Percentiles rank a stretch among this genome's conserved stretches.
These are phyloP conservation scores for Penicillium turbatum DNA, from an alignment of 495 filamentous ascomycete species.

Conservation along the genomic window DNA sequence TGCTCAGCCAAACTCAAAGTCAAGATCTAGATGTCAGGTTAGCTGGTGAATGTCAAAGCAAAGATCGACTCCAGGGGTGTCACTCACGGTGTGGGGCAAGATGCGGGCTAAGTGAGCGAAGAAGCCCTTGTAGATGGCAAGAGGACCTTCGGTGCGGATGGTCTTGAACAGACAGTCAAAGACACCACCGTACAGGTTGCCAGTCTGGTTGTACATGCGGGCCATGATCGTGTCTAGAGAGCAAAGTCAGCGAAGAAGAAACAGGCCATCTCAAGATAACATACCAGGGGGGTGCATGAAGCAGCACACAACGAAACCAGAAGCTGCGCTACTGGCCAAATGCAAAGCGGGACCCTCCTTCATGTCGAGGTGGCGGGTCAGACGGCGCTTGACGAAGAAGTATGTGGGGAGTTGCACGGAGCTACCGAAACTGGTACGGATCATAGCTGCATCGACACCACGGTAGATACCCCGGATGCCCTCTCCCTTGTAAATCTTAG, in stretches of 20 bases:
- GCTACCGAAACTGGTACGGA: conserved; percentile 91
- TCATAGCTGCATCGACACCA: conserved; percentile 92
- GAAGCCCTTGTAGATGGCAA: conserved; percentile 98
- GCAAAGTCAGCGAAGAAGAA: conserved; percentile 14
- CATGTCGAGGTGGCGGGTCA: conserved; percentile 78
- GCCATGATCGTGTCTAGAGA: conserved; percentile 94
- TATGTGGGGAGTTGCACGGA: conserved; percentile 96
- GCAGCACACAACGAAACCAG: conserved; percentile 94
- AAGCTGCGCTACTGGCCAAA: conserved; percentile 79
- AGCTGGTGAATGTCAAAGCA: conserved; percentile 1
- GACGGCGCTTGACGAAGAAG: conserved; percentile 89
- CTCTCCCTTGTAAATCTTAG: conserved; percentile 70
- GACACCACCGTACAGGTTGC: conserved; percentile 87
- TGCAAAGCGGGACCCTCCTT: conserved; percentile 88
- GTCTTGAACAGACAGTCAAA: conserved; percentile 93
- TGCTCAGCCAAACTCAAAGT: conserved; percentile 93
- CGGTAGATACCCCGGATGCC: conserved; percentile 80
- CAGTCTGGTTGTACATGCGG: conserved; percentile 97
- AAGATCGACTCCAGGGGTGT: neutral
- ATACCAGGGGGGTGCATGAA: conserved; percentile 96
- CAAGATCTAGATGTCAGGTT: conserved; percentile 54
- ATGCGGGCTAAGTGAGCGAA: conserved; percentile 93
- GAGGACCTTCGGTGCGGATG: conserved; percentile 79
- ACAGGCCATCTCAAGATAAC: neutral
- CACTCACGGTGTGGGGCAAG: conserved; percentile 77